Evolutionary conservation across 2,329 filamentous ascomycete genomes (phyloP).

Genomic region (Madurella fahalii): DNA sequence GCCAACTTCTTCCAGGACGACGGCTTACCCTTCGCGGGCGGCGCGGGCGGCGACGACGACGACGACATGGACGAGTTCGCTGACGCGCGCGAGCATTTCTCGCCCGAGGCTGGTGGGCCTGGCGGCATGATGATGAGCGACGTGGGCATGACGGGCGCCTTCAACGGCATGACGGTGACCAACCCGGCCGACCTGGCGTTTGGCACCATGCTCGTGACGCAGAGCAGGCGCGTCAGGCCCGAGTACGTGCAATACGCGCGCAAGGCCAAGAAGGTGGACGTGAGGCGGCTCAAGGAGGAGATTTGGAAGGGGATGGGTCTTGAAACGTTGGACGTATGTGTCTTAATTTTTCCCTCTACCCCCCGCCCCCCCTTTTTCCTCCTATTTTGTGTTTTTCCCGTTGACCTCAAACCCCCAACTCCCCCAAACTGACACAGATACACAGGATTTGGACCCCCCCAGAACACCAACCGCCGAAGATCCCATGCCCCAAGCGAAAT

Average conservation of each 20-base stretch:
- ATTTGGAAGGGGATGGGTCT: conserved; percentile 64
- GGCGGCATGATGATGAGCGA: conserved; percentile 44
- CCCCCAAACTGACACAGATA: not conserved
- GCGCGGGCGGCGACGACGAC: conserved; percentile 58
- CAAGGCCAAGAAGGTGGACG: conserved; percentile 68
- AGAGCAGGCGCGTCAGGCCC: conserved; percentile 58
- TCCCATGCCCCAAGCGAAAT: too few species aligned
- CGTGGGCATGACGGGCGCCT: conserved; percentile 41
- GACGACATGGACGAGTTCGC: conserved; percentile 65
- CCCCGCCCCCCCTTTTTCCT: too few species aligned
- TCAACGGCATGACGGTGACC: conserved; percentile 43
- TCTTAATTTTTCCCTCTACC: not conserved
- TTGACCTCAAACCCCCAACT: too few species aligned
- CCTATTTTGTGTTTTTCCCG: too few species aligned
- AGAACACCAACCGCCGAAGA: too few species aligned
- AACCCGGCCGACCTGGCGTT: conserved; percentile 48
- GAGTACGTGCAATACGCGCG: conserved; percentile 69
- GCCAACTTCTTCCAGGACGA: conserved; percentile 97
- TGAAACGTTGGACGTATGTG: conserved; percentile 48
- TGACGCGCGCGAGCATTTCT: conserved; percentile 75
- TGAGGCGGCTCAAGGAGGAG: conserved; percentile 64
- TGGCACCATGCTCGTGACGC: conserved; percentile 64
- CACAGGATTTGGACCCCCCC: not conserved
- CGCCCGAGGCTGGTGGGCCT: conserved; percentile 48
- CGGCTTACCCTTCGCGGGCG: conserved; percentile 63